Evolutionary conservation across 352 stramenopile genomes (phyloP).

Genomic region (Globisporangium apiculatum): DNA sequence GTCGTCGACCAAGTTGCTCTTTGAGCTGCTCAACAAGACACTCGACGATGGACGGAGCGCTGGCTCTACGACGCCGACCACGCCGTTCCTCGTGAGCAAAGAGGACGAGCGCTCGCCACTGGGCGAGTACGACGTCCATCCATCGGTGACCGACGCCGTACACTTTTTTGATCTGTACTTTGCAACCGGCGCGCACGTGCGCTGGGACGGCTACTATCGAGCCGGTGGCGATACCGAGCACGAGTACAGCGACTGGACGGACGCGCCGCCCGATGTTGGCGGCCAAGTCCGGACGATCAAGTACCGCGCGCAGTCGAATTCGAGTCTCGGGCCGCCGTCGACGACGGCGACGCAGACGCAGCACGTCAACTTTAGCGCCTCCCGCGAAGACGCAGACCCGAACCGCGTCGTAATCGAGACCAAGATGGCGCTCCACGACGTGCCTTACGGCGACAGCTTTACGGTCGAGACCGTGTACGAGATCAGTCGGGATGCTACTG

Average conservation of each 20-base stretch:
- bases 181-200: slow-evolving; percentile 31
- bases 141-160: slow-evolving; percentile 31
- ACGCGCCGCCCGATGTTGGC: slow-evolving; percentile 43
- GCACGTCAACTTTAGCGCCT: slow-evolving; percentile 39
- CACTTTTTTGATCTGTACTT: slow-evolving; percentile 81
- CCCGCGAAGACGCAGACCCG: slow-evolving; percentile 25
- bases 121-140: slow-evolving; percentile 59
- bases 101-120: slow-evolving; percentile 63
- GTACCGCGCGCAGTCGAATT: slow-evolving; percentile 66
- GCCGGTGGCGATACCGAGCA: slow-evolving; percentile 64
- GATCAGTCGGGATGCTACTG: slow-evolving; percentile 28
- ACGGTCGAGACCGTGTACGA: slow-evolving; percentile 59
- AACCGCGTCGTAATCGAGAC: slow-evolving; percentile 50
- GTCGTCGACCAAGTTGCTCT: slow-evolving; percentile 46
- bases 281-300: slow-evolving; percentile 63
- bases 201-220: slow-evolving; percentile 50
- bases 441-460: slow-evolving; percentile 80
- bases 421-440: slow-evolving; percentile 64
- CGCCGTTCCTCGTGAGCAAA: slow-evolving; percentile 62
- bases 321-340: slow-evolving; percentile 54
- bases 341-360: slow-evolving; percentile 50
- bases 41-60: slow-evolving; percentile 18
- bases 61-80: slow-evolving; percentile 17
- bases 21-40: slow-evolving; percentile 54
- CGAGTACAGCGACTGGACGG: slow-evolving; percentile 45